Evolutionary conservation across 495 filamentous ascomycete species (phyloP).

Genomic region (Aspergillus cavernicola): DNA sequence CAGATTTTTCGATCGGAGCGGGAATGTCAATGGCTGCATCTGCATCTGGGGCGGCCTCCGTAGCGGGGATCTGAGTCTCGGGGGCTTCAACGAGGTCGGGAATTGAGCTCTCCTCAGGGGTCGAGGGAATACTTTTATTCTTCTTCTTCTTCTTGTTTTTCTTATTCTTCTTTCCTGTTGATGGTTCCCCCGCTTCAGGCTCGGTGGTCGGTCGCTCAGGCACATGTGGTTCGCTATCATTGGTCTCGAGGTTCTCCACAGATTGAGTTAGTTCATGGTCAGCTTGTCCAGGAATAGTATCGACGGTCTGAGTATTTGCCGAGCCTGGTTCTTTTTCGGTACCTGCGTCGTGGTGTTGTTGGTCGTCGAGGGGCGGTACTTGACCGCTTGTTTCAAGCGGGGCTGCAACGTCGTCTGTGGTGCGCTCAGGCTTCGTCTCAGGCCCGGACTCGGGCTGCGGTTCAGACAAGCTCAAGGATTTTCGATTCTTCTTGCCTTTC

Average conservation of each 20-base stretch:
- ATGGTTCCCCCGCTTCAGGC: slow-evolving; percentile 11
- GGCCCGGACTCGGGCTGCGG: slow-evolving; percentile 15
- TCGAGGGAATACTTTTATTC: slow-evolving; percentile 14
- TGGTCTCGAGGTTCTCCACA: slow-evolving; percentile 23
- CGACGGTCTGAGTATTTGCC: slow-evolving; percentile 14
- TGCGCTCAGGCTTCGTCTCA: slow-evolving; percentile 13
- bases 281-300: slow-evolving; percentile 15
- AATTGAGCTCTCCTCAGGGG: slow-evolving; percentile 1
- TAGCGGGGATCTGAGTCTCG: background rate
- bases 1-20: slow-evolving; percentile 7
- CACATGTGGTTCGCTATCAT: slow-evolving; percentile 22
- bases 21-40: slow-evolving; percentile 3
- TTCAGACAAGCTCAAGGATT: slow-evolving; percentile 25
- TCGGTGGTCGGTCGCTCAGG: slow-evolving; percentile 13
- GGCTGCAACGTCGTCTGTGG: slow-evolving; percentile 11
- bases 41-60: background rate
- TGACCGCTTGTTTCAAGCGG: slow-evolving; percentile 23
- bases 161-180: slow-evolving; percentile 28
- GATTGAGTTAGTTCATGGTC: slow-evolving; percentile 12
- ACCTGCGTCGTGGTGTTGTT: background rate
- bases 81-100: background rate
- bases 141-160: slow-evolving; percentile 33
- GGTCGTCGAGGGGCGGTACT: slow-evolving; percentile 4
- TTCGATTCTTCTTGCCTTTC: slow-evolving; percentile 33
- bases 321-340: slow-evolving; percentile 10